Base-by-base conservation (phyloP, 306 rosid species). In the Trifolium pratense region DNA sequence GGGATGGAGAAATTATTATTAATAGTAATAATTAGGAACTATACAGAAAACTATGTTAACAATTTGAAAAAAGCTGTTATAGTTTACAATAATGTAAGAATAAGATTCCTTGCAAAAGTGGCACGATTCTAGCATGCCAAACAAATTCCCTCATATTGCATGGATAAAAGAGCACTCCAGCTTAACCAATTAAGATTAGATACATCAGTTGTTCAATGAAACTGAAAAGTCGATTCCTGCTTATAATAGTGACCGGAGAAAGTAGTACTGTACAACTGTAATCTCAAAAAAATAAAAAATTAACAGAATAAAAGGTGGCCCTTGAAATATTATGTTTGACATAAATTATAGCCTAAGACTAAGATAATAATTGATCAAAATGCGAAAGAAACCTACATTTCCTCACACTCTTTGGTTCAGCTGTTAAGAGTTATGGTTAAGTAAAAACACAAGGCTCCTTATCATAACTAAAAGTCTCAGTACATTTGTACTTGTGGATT, bases 401-500 rank as follows among this genome's bases (percentile, higher is more conserved):
- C 75, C 70, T 80, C 75, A 7, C 65, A 34, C 63, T 66, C 60
- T 56, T 43, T 71, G 71, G 73, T 55, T 45, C 57, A 77, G 73
- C 74, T 64, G 49, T 48, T 9, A 52, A 52, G 5, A 21, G 48
- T 42, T 42, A 42, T 11, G 48, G 48, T 66, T 72, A 52, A 26
- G 32, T 29, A 29, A 80, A 78, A 21, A 61, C 79, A 73, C 7
- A 40, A 8, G 85, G 75, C 60, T 80, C 82, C 9, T 31, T 72
- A 43, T 79, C 71, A 71, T 61, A 70, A 37, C 71, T 68, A 73
- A 43, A 75, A 37, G 81, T 65, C 81, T 78, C 83, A 51, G 78
- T 76, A 65, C 84, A 85, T 58, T 86, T 15, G 59, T 69, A 80
- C 66, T 73, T 77, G 69, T 80, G 82, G 67, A 77, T 74, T 13